Conservation (phyloP, 1,284 basidiomycete species). For the Peniophora sp. region DNA sequence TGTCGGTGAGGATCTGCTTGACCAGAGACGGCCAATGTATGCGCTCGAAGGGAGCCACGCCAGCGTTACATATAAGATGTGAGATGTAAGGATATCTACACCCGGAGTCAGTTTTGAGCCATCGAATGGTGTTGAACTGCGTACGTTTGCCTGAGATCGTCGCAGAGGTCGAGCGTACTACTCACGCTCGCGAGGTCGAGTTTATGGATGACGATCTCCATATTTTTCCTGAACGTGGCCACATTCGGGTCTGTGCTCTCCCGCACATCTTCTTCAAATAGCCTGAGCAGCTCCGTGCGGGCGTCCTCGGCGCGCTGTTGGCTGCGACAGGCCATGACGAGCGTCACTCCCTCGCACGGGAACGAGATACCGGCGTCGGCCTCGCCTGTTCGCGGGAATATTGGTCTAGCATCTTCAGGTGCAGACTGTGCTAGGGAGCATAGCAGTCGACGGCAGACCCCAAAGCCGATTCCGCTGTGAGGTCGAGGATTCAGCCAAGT, state of each 20-base stretch:
- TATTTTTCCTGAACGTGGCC: slow-evolving; percentile 49
- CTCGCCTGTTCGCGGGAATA: slow-evolving; percentile 17
- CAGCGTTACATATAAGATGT: slow-evolving; percentile 79
- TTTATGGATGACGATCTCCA: slow-evolving; percentile 54
- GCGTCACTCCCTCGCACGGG: slow-evolving; percentile 51
- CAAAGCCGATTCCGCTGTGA: slow-evolving; percentile 76
- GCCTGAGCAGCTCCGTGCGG: slow-evolving; percentile 39
- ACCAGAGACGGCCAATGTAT: slow-evolving; percentile 48
- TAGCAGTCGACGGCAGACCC: slow-evolving; percentile 77
- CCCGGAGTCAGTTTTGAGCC: background rate
- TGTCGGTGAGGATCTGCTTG: slow-evolving; percentile 43
- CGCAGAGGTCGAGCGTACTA: slow-evolving; percentile 60
- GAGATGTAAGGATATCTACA: slow-evolving; percentile 76
- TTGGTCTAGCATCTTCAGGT: slow-evolving; percentile 44
- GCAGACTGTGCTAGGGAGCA: slow-evolving; percentile 49
- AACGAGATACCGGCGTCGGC: slow-evolving; percentile 7
- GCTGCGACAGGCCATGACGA: slow-evolving; percentile 81
- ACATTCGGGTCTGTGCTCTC: slow-evolving; percentile 38
- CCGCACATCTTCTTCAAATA: slow-evolving; percentile 47
- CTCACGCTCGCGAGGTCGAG: slow-evolving; percentile 61
- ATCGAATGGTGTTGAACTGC: slow-evolving; percentile 17
- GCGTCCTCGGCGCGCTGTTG: slow-evolving; percentile 58
- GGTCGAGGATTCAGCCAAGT: background rate
- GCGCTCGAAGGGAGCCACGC: slow-evolving; percentile 55
- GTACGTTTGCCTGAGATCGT: slow-evolving; percentile 47